These are phyloP conservation scores for Russula dissimulans DNA, from an alignment of 768 basidiomycete genomes.

Conservation along the genomic window DNA sequence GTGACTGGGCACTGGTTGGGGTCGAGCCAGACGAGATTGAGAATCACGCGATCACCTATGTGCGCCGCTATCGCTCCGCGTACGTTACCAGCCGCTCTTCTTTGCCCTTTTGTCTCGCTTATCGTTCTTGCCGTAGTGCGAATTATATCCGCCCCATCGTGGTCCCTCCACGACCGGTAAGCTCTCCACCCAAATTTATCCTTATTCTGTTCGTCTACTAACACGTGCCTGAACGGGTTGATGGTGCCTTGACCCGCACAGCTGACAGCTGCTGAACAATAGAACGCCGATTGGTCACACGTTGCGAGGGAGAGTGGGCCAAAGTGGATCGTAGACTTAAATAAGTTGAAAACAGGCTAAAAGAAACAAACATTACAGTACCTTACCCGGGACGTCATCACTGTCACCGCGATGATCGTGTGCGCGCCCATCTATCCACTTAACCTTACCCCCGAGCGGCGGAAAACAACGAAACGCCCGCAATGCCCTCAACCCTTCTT, in stretches of 20 bases:
- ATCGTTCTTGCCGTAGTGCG: not conserved
- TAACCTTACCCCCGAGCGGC: too few species aligned
- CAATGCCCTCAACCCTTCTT: too few species aligned
- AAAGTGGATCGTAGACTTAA: not conserved
- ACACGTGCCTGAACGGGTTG: not conserved
- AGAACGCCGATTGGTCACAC: not conserved
- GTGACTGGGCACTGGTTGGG: slow-evolving; percentile 79
- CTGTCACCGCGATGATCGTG: not conserved
- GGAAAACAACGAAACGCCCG: too few species aligned
- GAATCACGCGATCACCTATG: slow-evolving; percentile 78
- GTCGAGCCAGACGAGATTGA: slow-evolving; percentile 81
- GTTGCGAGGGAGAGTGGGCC: not conserved
- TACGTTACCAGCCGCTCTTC: slow-evolving; percentile 36
- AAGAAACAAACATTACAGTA: not conserved
- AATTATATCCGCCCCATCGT: slow-evolving; percentile 18
- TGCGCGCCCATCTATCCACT: too few species aligned
- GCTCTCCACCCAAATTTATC: not conserved
- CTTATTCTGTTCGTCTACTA: not conserved
- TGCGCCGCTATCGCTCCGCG: slow-evolving; percentile 84
- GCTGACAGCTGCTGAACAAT: slow-evolving; percentile 3
- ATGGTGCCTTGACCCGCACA: not conserved
- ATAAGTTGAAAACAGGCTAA: not conserved
- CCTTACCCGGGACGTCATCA: not conserved
- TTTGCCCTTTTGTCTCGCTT: slow-evolving; percentile 3
- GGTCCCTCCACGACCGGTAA: slow-evolving; percentile 14